Percentiles rank a stretch among this genome's conserved stretches.
Conservation (phyloP, 805 yeast species). For the Soucietia sequanensis region DNA sequence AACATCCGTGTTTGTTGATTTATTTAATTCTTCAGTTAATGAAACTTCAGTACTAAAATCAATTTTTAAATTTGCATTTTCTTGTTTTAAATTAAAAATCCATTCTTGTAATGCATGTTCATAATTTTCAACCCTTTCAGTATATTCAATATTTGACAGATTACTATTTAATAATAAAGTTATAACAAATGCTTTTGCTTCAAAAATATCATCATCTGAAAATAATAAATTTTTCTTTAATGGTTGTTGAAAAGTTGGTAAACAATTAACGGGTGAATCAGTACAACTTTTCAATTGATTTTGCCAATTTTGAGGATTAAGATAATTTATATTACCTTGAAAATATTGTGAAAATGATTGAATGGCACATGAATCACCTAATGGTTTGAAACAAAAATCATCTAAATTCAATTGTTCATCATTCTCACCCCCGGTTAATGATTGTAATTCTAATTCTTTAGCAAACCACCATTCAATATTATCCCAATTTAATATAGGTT, state of each 20-base stretch:
- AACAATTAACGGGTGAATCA: slow-evolving; percentile 79
- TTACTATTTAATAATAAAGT: slow-evolving; percentile 67
- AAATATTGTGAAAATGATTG: slow-evolving; percentile 91
- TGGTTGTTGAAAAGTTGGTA: slow-evolving; percentile 91
- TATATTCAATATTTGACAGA: slow-evolving; percentile 39
- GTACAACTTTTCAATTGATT: slow-evolving; percentile 58
- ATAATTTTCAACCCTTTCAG: slow-evolving; percentile 53
- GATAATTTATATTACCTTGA: slow-evolving; percentile 52
- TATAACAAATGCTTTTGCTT: slow-evolving; percentile 71
- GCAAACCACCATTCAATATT: slow-evolving; percentile 85
- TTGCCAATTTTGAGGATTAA: slow-evolving; percentile 58
- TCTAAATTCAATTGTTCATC: slow-evolving; percentile 36
- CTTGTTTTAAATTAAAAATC: slow-evolving; percentile 40
- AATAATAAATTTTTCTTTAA: slow-evolving; percentile 69
- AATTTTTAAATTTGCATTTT: slow-evolving; percentile 56
- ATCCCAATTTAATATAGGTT: slow-evolving; percentile 61
- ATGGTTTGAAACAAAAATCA: slow-evolving; percentile 81
- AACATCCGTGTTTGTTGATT: slow-evolving; percentile 77
- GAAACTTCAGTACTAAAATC: slow-evolving; percentile 84
- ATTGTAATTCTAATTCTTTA: slow-evolving; percentile 55
- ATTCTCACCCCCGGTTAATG: slow-evolving; percentile 23
- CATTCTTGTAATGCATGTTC: slow-evolving; percentile 65
- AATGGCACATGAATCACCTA: slow-evolving; percentile 73
- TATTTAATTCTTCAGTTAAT: slow-evolving; percentile 77
- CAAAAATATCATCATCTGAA: slow-evolving; percentile 47